phyloP scores from a whole-genome alignment of 2,329 filamentous ascomycete genomes.

The Juglanconis oblonga region DNA sequence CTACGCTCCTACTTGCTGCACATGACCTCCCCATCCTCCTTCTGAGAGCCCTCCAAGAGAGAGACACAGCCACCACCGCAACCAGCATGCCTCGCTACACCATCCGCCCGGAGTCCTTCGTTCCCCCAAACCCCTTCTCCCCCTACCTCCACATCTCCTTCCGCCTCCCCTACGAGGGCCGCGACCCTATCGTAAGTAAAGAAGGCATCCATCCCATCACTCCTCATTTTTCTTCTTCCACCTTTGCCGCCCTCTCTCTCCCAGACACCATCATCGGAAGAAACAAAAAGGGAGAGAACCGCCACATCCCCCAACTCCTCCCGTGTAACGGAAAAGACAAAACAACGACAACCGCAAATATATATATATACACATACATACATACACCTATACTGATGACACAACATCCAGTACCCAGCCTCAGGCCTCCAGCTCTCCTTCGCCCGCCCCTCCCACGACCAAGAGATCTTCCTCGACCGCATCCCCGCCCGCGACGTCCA shows the following conservation, averaged over 20 bases:
- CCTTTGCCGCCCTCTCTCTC: too few species aligned
- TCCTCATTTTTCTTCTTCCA: too few species aligned
- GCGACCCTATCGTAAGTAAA: constrained; percentile 14
- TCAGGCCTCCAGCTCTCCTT: constrained; percentile 18
- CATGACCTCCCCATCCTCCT: background rate
- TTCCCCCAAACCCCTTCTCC: constrained; percentile 9
- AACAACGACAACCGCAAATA: background rate
- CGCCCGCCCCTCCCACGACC: constrained; percentile 1
- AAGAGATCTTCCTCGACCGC: constrained; percentile 14
- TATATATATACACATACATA: background rate
- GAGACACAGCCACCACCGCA: background rate
- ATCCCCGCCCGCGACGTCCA: constrained; percentile 13
- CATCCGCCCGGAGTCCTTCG: constrained; percentile 13
- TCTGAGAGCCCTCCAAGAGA: background rate
- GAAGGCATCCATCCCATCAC: too few species aligned
- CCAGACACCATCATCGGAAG: too few species aligned
- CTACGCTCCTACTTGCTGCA: background rate
- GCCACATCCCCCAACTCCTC: too few species aligned
- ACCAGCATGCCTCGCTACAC: constrained; percentile 9
- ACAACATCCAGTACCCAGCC: constrained; percentile 7
- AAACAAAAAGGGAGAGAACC: too few species aligned
- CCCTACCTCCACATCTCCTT: constrained; percentile 15
- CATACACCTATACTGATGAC: background rate
- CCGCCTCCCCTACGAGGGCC: constrained; percentile 14
- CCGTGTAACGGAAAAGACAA: too few species aligned